phyloP scores from a whole-genome alignment of 257 asterid species.

The Salvia splendens region DNA sequence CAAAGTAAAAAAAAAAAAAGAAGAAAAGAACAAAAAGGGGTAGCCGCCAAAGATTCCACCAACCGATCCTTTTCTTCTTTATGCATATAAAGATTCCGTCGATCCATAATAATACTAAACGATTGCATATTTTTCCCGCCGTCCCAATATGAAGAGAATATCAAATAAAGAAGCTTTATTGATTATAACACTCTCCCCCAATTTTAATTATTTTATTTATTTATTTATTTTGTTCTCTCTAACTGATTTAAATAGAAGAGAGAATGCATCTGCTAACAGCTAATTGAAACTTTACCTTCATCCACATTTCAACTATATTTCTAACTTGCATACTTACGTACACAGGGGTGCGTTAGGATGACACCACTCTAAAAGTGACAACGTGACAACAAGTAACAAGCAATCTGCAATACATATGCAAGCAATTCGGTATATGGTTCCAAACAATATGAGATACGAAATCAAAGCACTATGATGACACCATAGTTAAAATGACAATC shows the following conservation, averaged over 20 bases:
- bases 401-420: too few relatives aligned
- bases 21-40: neutral
- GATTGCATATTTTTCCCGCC: constrained; percentile 34
- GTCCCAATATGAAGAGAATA: constrained; percentile 34
- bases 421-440: too few relatives aligned
- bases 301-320: neutral
- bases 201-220: neutral
- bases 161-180: constrained; percentile 22
- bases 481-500: too few relatives aligned
- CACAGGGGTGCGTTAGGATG: too few relatives aligned
- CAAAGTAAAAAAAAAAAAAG: constrained; percentile 15
- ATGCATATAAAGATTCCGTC: neutral
- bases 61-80: neutral
- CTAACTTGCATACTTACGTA: too few relatives aligned
- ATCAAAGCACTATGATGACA: too few relatives aligned
- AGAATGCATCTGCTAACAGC: neutral
- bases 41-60: constrained; percentile 27
- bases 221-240: neutral
- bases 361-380: too few relatives aligned
- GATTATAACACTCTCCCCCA: constrained; percentile 11
- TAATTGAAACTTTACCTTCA: constrained; percentile 6
- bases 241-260: neutral
- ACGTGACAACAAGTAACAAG: too few relatives aligned
- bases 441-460: too few relatives aligned
- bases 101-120: neutral